phyloP scores from a whole-genome alignment of 106 monocot genomes.

The Posidonia australis region DNA sequence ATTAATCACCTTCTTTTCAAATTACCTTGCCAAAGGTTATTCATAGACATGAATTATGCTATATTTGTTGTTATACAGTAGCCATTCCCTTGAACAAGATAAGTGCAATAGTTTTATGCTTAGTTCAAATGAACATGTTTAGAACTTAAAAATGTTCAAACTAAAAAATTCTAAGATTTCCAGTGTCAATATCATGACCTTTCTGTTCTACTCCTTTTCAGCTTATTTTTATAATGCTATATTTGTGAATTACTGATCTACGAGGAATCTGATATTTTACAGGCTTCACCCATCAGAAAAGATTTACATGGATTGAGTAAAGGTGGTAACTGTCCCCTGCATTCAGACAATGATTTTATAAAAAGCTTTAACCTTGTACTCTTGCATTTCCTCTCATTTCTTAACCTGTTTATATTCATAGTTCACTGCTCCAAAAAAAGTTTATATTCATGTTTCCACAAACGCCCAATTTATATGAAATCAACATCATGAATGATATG shows the following conservation, averaged over 20 bases:
- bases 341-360: background rate
- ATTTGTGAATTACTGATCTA: background rate
- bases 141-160: too few species aligned
- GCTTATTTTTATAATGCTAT: background rate
- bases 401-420: background rate
- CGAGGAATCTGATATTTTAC: background rate
- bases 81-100: too few species aligned
- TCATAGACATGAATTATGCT: too few species aligned
- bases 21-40: too few species aligned
- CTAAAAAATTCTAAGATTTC: too few species aligned
- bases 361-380: background rate
- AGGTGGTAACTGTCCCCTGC: background rate
- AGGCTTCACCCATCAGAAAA: slow-evolving; percentile 1
- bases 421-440: background rate
- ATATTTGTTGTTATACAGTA: too few species aligned
- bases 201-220: too few species aligned
- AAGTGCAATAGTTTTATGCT: too few species aligned
- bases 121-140: too few species aligned
- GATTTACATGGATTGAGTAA: background rate
- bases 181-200: background rate
- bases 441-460: too few species aligned
- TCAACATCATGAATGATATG: background rate
- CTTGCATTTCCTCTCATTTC: background rate
- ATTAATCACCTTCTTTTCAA: too few species aligned
- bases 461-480: background rate